Percentiles rank a stretch among this genome's conserved stretches.
These are phyloP conservation scores for Pythium utonaiense DNA, from an alignment of 352 stramenopile species.

Conservation along the genomic window DNA sequence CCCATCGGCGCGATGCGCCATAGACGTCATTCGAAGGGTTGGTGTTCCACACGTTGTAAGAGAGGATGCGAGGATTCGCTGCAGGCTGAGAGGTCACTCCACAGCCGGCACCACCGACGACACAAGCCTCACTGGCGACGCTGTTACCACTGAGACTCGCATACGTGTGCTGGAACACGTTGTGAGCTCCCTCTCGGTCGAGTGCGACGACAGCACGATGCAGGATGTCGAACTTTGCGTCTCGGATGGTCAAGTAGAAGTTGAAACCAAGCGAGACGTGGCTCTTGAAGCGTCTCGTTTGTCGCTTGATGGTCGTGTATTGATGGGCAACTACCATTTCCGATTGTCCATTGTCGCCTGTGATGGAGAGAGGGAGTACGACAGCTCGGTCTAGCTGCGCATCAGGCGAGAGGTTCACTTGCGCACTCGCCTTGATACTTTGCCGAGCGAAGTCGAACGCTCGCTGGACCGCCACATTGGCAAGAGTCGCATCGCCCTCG, in stretches of 20 bases:
- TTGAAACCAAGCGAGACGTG: constrained; percentile 71
- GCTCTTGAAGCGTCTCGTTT: constrained; percentile 47
- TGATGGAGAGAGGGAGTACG: constrained; percentile 48
- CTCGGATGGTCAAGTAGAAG: constrained; percentile 65
- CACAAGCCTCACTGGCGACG: background rate
- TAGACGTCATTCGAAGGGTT: constrained; percentile 76
- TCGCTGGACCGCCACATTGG: constrained; percentile 39
- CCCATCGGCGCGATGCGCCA: constrained; percentile 46
- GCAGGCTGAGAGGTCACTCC: background rate
- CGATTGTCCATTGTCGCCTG: constrained; percentile 62
- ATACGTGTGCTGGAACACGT: constrained; percentile 73
- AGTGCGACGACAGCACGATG: constrained; percentile 65
- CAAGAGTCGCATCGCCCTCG: constrained; percentile 23
- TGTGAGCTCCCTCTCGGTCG: constrained; percentile 67
- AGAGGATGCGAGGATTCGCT: constrained; percentile 56
- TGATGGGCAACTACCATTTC: constrained; percentile 70
- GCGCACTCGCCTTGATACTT: constrained; percentile 33
- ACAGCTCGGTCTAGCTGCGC: constrained; percentile 30
- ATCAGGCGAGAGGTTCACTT: constrained; percentile 40
- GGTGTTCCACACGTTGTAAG: constrained; percentile 90
- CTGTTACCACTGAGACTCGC: constrained; percentile 17
- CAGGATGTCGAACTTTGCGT: constrained; percentile 42
- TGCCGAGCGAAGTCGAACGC: constrained; percentile 39
- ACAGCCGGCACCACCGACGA: background rate
- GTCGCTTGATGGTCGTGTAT: constrained; percentile 29